Conservation (phyloP, 306 rosid species). For the Astragalus membranaceus region DNA sequence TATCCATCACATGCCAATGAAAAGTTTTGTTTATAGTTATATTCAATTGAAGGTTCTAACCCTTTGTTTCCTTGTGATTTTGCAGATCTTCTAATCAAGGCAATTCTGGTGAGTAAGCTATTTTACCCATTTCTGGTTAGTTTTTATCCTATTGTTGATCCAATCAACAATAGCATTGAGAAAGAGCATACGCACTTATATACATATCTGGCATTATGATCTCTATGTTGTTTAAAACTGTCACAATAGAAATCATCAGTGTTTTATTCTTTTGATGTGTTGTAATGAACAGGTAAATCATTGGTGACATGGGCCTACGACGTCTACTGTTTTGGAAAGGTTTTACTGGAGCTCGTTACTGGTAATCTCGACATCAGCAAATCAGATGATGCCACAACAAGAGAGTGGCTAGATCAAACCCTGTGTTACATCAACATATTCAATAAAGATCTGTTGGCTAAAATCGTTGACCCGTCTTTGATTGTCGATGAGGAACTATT, state of each 20-base stretch:
- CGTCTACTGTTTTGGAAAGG: slow-evolving; percentile 79
- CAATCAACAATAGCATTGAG: too few relatives aligned
- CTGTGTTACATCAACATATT: slow-evolving; percentile 50
- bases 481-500: slow-evolving; percentile 81
- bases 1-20: too few relatives aligned
- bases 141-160: too few relatives aligned
- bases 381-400: slow-evolving; percentile 53
- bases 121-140: background rate
- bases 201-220: too few relatives aligned
- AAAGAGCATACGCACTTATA: too few relatives aligned
- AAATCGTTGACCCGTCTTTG: slow-evolving; percentile 74
- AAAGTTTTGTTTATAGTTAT: background rate
- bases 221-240: background rate
- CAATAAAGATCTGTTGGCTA: slow-evolving; percentile 60
- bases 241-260: background rate
- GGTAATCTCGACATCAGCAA: slow-evolving; percentile 73
- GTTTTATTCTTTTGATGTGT: background rate
- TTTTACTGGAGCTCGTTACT: slow-evolving; percentile 80
- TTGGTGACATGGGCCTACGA: slow-evolving; percentile 56
- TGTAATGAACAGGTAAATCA: slow-evolving; percentile 49
- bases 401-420: slow-evolving; percentile 70
- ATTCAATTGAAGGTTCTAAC: background rate
- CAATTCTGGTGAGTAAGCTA: slow-evolving; percentile 50
- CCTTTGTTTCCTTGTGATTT: slow-evolving; percentile 8
- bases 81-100: slow-evolving; percentile 63